These are phyloP conservation scores for Nannochloris sp. DNA, from an alignment of 139 green algal species.

Conservation along the genomic window DNA sequence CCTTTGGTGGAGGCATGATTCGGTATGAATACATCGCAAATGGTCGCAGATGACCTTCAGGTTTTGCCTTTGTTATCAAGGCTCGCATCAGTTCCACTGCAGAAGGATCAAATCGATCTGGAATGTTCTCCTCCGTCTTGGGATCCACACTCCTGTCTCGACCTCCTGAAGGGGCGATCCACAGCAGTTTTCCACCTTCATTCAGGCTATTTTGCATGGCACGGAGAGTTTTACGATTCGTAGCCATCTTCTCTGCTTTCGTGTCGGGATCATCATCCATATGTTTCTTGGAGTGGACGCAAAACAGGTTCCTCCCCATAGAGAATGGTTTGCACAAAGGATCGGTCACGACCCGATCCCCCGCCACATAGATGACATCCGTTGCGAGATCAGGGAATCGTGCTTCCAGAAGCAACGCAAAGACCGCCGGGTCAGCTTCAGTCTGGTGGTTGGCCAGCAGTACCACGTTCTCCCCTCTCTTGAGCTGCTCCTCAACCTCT, in stretches of 20 bases:
- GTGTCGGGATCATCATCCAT: slow-evolving; percentile 86
- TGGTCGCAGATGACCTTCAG: slow-evolving; percentile 76
- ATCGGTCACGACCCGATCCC: slow-evolving; percentile 93
- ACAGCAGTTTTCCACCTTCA: slow-evolving; percentile 73
- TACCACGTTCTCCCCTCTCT: slow-evolving; percentile 85
- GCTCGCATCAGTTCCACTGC: slow-evolving; percentile 90
- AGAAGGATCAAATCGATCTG: slow-evolving; percentile 70
- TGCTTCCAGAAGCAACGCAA: slow-evolving; percentile 83
- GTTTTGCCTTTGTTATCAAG: slow-evolving; percentile 54
- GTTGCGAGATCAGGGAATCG: slow-evolving; percentile 70
- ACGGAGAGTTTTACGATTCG: slow-evolving; percentile 77
- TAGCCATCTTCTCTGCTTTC: slow-evolving; percentile 74
- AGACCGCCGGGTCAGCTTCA: slow-evolving; percentile 94
- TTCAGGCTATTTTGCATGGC: slow-evolving; percentile 61
- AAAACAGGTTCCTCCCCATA: slow-evolving; percentile 99
- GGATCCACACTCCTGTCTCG: slow-evolving; percentile 63
- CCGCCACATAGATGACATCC: slow-evolving; percentile 75
- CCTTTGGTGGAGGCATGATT: slow-evolving; percentile 90
- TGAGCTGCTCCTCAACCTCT: slow-evolving; percentile 42
- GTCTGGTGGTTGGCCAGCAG: slow-evolving; percentile 98
- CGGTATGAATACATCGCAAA: slow-evolving; percentile 83
- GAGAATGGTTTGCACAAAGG: slow-evolving; percentile 95
- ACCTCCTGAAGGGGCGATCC: slow-evolving; percentile 87
- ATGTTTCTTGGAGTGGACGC: slow-evolving; percentile 96
- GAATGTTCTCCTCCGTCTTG: slow-evolving; percentile 38